phyloP scores from a whole-genome alignment of 1,139 yeast genomes.

The Candida dubliniensis region DNA sequence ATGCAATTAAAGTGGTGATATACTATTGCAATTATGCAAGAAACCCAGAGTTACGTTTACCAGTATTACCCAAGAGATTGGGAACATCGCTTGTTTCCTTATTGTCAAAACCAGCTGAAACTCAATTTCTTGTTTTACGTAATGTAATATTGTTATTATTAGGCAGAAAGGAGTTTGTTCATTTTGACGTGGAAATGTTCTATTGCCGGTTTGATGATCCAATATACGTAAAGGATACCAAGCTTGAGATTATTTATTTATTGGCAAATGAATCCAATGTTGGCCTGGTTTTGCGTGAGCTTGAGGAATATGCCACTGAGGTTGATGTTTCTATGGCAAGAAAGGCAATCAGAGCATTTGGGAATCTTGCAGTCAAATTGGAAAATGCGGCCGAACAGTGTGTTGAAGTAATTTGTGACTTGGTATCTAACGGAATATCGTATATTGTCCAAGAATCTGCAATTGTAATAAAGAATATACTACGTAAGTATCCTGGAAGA shows the following conservation, averaged over 20 bases:
- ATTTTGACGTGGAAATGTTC: constrained; percentile 71
- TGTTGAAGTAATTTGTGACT: constrained; percentile 59
- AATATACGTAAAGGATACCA: constrained; percentile 85
- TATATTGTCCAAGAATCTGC: constrained; percentile 81
- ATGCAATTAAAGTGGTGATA: constrained; percentile 69
- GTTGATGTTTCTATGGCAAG: constrained; percentile 84
- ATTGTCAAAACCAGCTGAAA: constrained; percentile 76
- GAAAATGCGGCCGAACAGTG: constrained; percentile 57
- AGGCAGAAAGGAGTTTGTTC: constrained; percentile 61
- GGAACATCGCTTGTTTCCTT: constrained; percentile 74
- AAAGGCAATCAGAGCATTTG: constrained; percentile 86
- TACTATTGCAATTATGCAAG: constrained; percentile 71
- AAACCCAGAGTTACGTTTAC: constrained; percentile 43
- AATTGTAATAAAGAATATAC: constrained; percentile 71
- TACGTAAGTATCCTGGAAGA: constrained; percentile 67
- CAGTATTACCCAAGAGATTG: constrained; percentile 57
- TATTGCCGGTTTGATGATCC: constrained; percentile 86
- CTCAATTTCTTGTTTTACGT: constrained; percentile 79
- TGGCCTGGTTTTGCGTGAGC: constrained; percentile 63
- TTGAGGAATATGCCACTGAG: constrained; percentile 84
- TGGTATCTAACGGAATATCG: constrained; percentile 66
- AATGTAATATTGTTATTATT: constrained; percentile 76
- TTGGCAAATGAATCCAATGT: constrained; percentile 69
- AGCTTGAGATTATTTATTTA: constrained; percentile 79
- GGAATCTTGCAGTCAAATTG: constrained; percentile 80